Evolutionary conservation across 495 filamentous ascomycete genomes (phyloP).

Genomic region (Xylaria palmicola): DNA sequence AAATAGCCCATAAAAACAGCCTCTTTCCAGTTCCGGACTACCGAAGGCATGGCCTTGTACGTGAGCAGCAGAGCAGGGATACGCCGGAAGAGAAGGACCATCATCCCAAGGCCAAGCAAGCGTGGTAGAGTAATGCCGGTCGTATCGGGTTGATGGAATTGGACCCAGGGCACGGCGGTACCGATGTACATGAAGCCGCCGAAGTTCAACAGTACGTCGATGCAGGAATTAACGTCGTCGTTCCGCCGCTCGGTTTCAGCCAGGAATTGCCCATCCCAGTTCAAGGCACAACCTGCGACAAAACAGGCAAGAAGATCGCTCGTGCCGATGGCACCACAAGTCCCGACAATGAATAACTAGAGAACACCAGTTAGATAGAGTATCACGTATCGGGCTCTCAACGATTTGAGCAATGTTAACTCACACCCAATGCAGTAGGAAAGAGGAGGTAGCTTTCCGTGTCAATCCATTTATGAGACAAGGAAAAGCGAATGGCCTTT

Average conservation of each 20-base stretch:
- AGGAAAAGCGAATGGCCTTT: slow-evolving; percentile 55
- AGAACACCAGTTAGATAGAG: not conserved
- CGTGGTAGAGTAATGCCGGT: slow-evolving; percentile 57
- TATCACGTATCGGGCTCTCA: not conserved
- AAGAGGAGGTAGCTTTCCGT: slow-evolving; percentile 83
- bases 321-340: slow-evolving; percentile 78
- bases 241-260: slow-evolving; percentile 67
- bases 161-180: slow-evolving; percentile 71
- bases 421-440: slow-evolving; percentile 76
- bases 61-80: slow-evolving; percentile 38
- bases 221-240: slow-evolving; percentile 80
- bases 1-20: slow-evolving; percentile 86
- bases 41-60: slow-evolving; percentile 69
- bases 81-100: slow-evolving; percentile 67
- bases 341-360: slow-evolving; percentile 69
- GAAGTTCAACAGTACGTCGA: slow-evolving; percentile 72
- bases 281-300: slow-evolving; percentile 83
- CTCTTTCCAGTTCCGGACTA: slow-evolving; percentile 57
- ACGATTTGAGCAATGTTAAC: slow-evolving; percentile 22
- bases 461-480: slow-evolving; percentile 72
- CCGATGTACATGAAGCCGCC: slow-evolving; percentile 87
- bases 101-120: slow-evolving; percentile 67
- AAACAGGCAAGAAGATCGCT: slow-evolving; percentile 93
- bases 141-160: slow-evolving; percentile 39
- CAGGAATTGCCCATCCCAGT: slow-evolving; percentile 84